Evolutionary conservation across 1,284 basidiomycete species (phyloP), one percentile per base, ranked within the genome.

Genomic region (Tremellales sp.): DNA sequence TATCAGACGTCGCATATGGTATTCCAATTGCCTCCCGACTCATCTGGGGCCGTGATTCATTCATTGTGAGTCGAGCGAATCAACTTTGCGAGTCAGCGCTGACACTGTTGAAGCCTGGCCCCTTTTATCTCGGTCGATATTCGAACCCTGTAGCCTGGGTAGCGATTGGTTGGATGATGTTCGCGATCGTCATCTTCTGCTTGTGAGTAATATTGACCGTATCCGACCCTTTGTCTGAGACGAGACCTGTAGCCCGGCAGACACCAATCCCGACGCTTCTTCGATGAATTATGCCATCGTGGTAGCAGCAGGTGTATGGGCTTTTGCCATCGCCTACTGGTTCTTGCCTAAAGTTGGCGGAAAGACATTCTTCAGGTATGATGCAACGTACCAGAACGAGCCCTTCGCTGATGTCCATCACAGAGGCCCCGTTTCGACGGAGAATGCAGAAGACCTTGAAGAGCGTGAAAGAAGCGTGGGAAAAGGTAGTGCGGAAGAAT

Each of bases 141-240:
- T 56, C 53, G 18, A 44, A 51, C 33, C 58, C 61, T 7, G 56
- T 60, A 35, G 65, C 64, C 2, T 38, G 53, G 36, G 54, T 66
- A 31, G 58, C 64, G 1, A 42, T 57, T 14, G 39, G 51, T 16
- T 68, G 64, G 64, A 68, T 68, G 66, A 43, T 51, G 5, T 68
- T 68, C 31, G 64, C 66, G 12, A 57, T 61, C 35, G 55, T 68
- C 38, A 59, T 68, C 40, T 68, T 68, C 46, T 63, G 61, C 54
- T 68, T 68, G 65, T 67, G 32, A 51, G 64, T 57, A 25, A 2
- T n/a, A n/a, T n/a, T n/a, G n/a, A n/a, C n/a, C n/a, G n/a, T n/a
- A n/a, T n/a, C 9, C 4, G 3, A 24, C 13, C 14, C 10, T 16
- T 13, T 21, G 14, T 5, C 7, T 12, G 13, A 19, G 28, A 13